A percentile compares a stretch with the other conserved stretches of the same genome.
Evolutionary conservation across 495 filamentous ascomycete species (phyloP).

Genomic region (Polyplosphaeria fusca): DNA sequence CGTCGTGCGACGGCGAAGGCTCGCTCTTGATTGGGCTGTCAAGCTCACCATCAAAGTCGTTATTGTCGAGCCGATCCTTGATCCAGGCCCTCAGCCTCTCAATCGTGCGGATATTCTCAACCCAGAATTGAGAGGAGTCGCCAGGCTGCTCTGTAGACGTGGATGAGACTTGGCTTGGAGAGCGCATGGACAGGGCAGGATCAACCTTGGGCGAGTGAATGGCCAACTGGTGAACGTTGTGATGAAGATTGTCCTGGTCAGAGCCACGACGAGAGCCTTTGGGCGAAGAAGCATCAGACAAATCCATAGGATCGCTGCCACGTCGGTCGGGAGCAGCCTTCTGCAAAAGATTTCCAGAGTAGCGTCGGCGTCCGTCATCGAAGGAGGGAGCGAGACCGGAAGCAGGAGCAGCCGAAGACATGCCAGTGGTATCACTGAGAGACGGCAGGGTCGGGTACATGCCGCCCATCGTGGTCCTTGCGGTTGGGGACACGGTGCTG

Average conservation of each 20-base stretch:
- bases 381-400: slow-evolving; percentile 80
- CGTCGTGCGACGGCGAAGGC: slow-evolving; percentile 10
- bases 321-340: slow-evolving; percentile 48
- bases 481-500: slow-evolving; percentile 56
- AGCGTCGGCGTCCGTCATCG: slow-evolving; percentile 79
- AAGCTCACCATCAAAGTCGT: slow-evolving; percentile 51
- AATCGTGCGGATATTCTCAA: slow-evolving; percentile 77
- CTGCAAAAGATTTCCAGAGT: slow-evolving; percentile 84
- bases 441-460: slow-evolving; percentile 86
- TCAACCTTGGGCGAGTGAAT: slow-evolving; percentile 35
- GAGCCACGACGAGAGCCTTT: slow-evolving; percentile 30
- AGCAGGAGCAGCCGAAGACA: slow-evolving; percentile 57
- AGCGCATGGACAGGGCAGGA: slow-evolving; percentile 31
- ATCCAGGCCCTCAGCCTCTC: slow-evolving; percentile 71
- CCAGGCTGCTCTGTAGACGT: slow-evolving; percentile 25
- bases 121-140: slow-evolving; percentile 60
- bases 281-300: slow-evolving; percentile 51
- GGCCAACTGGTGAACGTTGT: slow-evolving; percentile 31
- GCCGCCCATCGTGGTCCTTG: slow-evolving; percentile 41
- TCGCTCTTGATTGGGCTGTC: slow-evolving; percentile 10
- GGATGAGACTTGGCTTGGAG: slow-evolving; percentile 29
- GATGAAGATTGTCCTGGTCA: slow-evolving; percentile 28
- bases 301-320: slow-evolving; percentile 51
- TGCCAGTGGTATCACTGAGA: slow-evolving; percentile 57
- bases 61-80: slow-evolving; percentile 58